phyloP scores from a whole-genome alignment of 1,284 basidiomycete species.

The Spongiforma sp. region DNA sequence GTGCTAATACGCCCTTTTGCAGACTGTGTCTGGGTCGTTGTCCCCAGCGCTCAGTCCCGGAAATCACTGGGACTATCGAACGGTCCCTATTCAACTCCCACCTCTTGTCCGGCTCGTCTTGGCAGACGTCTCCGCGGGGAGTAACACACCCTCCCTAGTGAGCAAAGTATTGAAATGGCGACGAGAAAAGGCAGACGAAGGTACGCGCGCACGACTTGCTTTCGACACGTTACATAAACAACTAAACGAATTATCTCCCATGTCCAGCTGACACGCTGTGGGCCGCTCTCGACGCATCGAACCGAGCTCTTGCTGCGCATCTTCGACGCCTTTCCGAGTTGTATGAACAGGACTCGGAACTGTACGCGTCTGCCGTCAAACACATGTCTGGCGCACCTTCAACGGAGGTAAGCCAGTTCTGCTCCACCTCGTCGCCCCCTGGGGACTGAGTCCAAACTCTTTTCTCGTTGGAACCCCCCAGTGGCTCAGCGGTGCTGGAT shows the following conservation, averaged over 20 bases:
- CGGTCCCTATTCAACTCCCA: slow-evolving; percentile 79
- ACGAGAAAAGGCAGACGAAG: slow-evolving; percentile 59
- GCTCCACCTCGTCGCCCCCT: not conserved
- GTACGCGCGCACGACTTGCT: slow-evolving; percentile 39
- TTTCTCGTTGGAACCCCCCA: slow-evolving; percentile 6
- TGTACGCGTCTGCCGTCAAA: slow-evolving; percentile 61
- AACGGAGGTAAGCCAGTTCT: slow-evolving; percentile 52
- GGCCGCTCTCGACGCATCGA: slow-evolving; percentile 68
- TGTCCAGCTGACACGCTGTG: slow-evolving; percentile 67
- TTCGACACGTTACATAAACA: slow-evolving; percentile 12
- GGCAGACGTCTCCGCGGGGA: slow-evolving; percentile 93
- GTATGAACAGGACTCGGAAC: slow-evolving; percentile 48
- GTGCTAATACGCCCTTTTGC: too few species aligned
- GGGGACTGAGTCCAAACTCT: not conserved
- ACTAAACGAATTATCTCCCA: too few species aligned
- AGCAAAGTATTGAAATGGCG: slow-evolving; percentile 90
- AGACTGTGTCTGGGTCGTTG: slow-evolving; percentile 24
- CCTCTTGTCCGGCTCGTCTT: slow-evolving; percentile 82
- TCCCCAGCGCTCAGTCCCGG: slow-evolving; percentile 56
- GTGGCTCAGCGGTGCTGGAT: slow-evolving; percentile 23
- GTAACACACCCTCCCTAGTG: slow-evolving; percentile 91
- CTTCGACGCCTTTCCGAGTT: slow-evolving; percentile 56
- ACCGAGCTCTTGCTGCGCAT: slow-evolving; percentile 59
- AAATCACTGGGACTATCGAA: slow-evolving; percentile 65
- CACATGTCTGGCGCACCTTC: slow-evolving; percentile 63